Percentiles rank a stretch among this genome's conserved stretches.
Evolutionary conservation across 257 asterid species (phyloP).

Genomic region (Salvia rosmarinus): DNA sequence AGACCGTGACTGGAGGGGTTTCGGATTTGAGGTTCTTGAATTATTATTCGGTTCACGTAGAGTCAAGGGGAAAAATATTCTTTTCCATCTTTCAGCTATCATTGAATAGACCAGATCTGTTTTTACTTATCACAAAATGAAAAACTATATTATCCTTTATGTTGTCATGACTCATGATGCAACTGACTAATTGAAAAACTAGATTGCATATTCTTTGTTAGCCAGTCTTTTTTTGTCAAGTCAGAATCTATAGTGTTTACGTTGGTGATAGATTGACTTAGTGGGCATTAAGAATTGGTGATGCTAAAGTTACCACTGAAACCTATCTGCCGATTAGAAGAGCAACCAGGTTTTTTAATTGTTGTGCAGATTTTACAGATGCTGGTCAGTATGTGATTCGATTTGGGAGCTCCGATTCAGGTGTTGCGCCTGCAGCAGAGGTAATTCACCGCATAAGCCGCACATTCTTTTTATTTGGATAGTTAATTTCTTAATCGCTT

Average conservation of each 20-base stretch:
- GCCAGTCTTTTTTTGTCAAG: neutral
- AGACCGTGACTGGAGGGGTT: conserved; percentile 98
- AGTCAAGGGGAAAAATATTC: conserved; percentile 13
- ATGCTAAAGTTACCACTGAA: neutral
- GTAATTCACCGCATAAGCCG: conserved; percentile 46
- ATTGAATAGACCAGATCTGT: conserved; percentile 13
- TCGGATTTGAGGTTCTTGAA: conserved; percentile 79
- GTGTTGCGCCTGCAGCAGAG: conserved; percentile 57
- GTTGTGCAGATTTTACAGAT: conserved; percentile 78
- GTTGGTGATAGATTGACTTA: neutral
- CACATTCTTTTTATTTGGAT: neutral
- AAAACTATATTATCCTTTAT: neutral
- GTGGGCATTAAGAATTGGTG: conserved; percentile 6
- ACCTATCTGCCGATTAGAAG: conserved; percentile 26
- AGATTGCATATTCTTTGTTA: neutral
- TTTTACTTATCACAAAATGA: neutral
- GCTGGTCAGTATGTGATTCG: conserved; percentile 97
- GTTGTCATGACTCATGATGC: neutral
- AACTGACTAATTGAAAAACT: neutral
- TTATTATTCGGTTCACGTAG: conserved; percentile 6
- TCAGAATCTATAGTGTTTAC: neutral
- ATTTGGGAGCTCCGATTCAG: conserved; percentile 71
- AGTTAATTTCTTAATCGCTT: conserved; percentile 31
- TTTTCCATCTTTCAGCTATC: too few species aligned
- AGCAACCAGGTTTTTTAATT: conserved; percentile 16